phyloP scores from a whole-genome alignment of 2,329 filamentous ascomycete species.

The Stagonosporopsis rhizophila region DNA sequence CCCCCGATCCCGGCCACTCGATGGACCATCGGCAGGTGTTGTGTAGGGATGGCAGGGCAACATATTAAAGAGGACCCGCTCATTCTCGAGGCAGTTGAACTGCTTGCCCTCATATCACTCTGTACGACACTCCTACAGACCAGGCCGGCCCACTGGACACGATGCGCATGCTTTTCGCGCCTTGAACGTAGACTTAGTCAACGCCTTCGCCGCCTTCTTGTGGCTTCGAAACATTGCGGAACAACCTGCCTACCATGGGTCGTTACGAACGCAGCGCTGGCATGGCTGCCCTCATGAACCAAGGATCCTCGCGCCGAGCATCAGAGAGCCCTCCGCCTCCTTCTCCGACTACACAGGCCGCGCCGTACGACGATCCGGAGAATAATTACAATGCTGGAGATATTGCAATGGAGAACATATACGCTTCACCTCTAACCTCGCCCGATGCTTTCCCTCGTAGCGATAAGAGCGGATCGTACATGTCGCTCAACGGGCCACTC shows the following conservation, averaged over 20 bases:
- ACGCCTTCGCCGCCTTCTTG: not conserved
- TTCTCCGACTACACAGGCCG: slow-evolving; percentile 20
- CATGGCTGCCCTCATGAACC: slow-evolving; percentile 7
- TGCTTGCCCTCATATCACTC: not conserved
- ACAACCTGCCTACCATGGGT: not conserved
- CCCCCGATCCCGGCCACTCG: not conserved
- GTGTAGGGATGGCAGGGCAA: slow-evolving; percentile 1
- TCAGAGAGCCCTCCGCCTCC: slow-evolving; percentile 5
- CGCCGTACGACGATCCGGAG: slow-evolving; percentile 22
- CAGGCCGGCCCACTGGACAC: not conserved
- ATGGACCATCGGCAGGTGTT: slow-evolving; percentile 3
- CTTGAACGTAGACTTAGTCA: not conserved
- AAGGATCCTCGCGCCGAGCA: slow-evolving; percentile 3
- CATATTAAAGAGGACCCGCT: slow-evolving; percentile 1
- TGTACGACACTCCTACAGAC: too few species aligned
- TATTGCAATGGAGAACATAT: slow-evolving; percentile 33
- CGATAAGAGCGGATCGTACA: slow-evolving; percentile 29
- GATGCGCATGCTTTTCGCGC: not conserved
- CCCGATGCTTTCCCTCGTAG: slow-evolving; percentile 20
- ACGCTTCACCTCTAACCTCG: slow-evolving; percentile 29
- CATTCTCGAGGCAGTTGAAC: not conserved
- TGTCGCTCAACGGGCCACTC: slow-evolving; percentile 25
- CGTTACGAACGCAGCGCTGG: slow-evolving; percentile 9
- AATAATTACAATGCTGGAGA: slow-evolving; percentile 28
- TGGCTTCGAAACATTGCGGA: not conserved